Evolutionary conservation across 306 rosid species (phyloP), one percentile per base, ranked within the genome.

Genomic region (Begonia fuchsioides): DNA sequence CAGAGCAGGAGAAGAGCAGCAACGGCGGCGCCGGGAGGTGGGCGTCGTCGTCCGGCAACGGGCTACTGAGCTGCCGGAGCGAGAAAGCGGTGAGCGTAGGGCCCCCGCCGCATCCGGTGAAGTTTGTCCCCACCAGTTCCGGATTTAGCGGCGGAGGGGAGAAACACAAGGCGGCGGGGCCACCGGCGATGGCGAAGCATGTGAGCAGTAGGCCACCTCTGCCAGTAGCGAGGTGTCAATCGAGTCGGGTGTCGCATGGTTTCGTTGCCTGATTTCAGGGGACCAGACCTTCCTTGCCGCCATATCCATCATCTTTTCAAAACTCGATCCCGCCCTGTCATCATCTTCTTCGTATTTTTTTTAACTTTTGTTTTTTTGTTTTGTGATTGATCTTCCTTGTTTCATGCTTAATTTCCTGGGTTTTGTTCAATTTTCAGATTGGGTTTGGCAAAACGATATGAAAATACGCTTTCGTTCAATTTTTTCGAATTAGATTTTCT

Each of bases 61-160:
- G 93, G 43, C 58, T 78, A 81, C 12, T 66, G 71, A 77, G 94
- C 53, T 82, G 96, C 61, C 68, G 80, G 39, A 53, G 73, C 43
- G 92, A 87, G 70, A 87, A 82, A 64, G 94, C 96, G 38, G 94
- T 87, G 58, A 87, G 70, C 10, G 93, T 86, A 50, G 96, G 86
- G 15, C 93, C 85, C 11, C 64, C 62, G n/a, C 80, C 78, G 17
- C 35, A 26, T 26, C 35, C 35, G 7, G 35, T 26, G 35, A 26
- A 26, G 35, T 26, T 26, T 26, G 35, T 26, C 35, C 35, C 35
- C 35, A 26, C 35, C 8, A 8, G 35, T 26, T 26, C 35, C 35
- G 35, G 35, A 26, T 26, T 26, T 26, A 26, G 35, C 35, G 35
- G 35, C 35, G 35, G 35, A 2, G 35, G 35, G 35, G 35, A 26